Evolutionary conservation across 2,329 filamentous ascomycete species (phyloP).

Genomic region (Sphaerulina vaccinii): DNA sequence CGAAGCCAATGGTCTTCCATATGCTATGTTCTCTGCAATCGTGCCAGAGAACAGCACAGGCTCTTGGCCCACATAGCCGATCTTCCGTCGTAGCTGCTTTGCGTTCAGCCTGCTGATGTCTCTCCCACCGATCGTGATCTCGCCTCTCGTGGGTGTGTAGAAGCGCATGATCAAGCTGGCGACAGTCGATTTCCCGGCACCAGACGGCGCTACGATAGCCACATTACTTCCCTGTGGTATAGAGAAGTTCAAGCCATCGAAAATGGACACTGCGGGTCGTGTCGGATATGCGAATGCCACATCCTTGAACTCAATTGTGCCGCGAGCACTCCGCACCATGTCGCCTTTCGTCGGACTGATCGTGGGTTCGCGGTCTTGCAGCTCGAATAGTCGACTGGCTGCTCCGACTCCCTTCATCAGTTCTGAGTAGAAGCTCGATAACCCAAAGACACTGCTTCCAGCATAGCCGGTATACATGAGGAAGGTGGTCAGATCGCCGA

Average conservation of each 20-base stretch:
- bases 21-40: conserved; percentile 86
- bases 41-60: conserved; percentile 87
- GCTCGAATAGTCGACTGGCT: conserved; percentile 90
- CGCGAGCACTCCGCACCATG: conserved; percentile 78
- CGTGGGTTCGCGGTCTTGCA: conserved; percentile 83
- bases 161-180: conserved; percentile 88
- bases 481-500: conserved; percentile 93
- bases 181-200: conserved; percentile 94
- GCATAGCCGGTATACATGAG: conserved; percentile 96
- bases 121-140: conserved; percentile 77
- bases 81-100: conserved; percentile 86
- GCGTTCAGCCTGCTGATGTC: conserved; percentile 86
- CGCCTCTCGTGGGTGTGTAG: conserved; percentile 76
- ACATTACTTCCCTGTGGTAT: conserved; percentile 94
- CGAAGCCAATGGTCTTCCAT: conserved; percentile 77
- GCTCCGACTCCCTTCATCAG: conserved; percentile 98
- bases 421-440: conserved; percentile 96
- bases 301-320: conserved; percentile 82
- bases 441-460: conserved; percentile 82
- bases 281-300: conserved; percentile 92
- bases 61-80: conserved; percentile 93
- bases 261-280: conserved; percentile 85
- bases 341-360: conserved; percentile 83
- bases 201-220: conserved; percentile 92
- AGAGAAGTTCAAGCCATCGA: conserved; percentile 82